Base-by-base conservation (phyloP, 164 flowering plant species). In the Vitis rotundifolia region DNA sequence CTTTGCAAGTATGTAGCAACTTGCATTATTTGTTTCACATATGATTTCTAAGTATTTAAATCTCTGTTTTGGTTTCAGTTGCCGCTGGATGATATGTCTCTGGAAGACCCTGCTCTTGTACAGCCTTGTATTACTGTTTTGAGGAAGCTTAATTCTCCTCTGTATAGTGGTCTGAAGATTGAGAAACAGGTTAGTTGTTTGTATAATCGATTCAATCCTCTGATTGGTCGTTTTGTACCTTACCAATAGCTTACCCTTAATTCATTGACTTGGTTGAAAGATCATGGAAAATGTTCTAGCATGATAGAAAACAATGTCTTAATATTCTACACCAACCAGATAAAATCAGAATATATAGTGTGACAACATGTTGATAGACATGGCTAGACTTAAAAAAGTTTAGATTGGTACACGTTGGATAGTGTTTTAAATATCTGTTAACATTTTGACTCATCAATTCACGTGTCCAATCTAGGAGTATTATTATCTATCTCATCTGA, bases 121-220 rank as follows among this genome's bases (percentile, higher is more conserved):
- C 77, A 68, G 49, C 99, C 98, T 52, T 92, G 94, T 71, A 22
- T 87, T 58, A 74, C 94, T 49, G 86, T 89, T 54, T 68, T 95
- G 82, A 70, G 72, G 62, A 87, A 76, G 54, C 73, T 95, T n/a
- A 79, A 68, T 19, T 51, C 59, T 71, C 79, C 80, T 47, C 51
- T 88, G 11, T 91, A 82, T 73, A 75, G 71, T 73, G 68, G 80
- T 26, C 72, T 92, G 77, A 75, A 74, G 63, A n/a, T 76, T 64
- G 88, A 87, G 73, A 68, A 71, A 13, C 95, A 94, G 98, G 97
- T 90, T 28, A 56, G 13, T n/a, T 28, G 28, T 53, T 29, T 37
- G 47, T 53, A 15, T 47, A 55, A 37, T 37, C 44, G 44, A 37
- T 37, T 37, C 44, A 37, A 37, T 37, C 44, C 44, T 37, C 44